Evolutionary conservation across 2,329 filamentous ascomycete genomes (phyloP).

Genomic region (Penicillium capsulatum): DNA sequence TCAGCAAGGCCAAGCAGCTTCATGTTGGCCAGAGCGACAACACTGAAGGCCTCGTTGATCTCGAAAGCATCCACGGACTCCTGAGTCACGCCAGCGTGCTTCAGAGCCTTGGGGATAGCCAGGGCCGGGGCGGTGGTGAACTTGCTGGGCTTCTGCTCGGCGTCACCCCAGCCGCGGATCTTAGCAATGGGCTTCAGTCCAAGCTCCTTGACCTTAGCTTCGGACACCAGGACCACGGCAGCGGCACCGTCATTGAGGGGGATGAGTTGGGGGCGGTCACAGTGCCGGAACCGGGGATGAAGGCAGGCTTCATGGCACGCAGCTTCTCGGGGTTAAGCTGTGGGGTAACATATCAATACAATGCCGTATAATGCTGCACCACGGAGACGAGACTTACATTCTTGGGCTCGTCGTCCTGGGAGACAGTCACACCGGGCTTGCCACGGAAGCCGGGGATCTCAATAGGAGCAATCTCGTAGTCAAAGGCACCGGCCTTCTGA

Average conservation of each 20-base stretch:
- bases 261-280: constrained; percentile 96
- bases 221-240: constrained; percentile 87
- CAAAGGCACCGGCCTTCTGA: constrained; percentile 74
- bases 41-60: constrained; percentile 99
- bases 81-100: constrained; percentile 79
- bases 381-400: constrained; percentile 54
- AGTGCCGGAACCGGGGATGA: constrained; percentile 71
- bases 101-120: constrained; percentile 94
- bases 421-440: constrained; percentile 76
- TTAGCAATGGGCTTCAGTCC: constrained; percentile 88
- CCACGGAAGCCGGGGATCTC: constrained; percentile 83
- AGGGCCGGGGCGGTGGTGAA: constrained; percentile 93
- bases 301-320: constrained; percentile 76
- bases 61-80: constrained; percentile 87
- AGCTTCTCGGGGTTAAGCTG: constrained; percentile 75
- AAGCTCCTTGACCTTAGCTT: constrained; percentile 88
- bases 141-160: constrained; percentile 82
- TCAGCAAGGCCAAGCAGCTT: constrained; percentile 76
- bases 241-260: constrained; percentile 89
- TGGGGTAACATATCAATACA: not conserved
- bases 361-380: too few species aligned
- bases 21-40: constrained; percentile 92
- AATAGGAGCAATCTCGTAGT: constrained; percentile 80
- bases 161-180: constrained; percentile 96
- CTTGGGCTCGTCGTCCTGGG: constrained; percentile 91